Evolutionary conservation across 2,329 filamentous ascomycete genomes (phyloP), one percentile per base, ranked within the genome.

Genomic region (Trichoderma oligosporum): DNA sequence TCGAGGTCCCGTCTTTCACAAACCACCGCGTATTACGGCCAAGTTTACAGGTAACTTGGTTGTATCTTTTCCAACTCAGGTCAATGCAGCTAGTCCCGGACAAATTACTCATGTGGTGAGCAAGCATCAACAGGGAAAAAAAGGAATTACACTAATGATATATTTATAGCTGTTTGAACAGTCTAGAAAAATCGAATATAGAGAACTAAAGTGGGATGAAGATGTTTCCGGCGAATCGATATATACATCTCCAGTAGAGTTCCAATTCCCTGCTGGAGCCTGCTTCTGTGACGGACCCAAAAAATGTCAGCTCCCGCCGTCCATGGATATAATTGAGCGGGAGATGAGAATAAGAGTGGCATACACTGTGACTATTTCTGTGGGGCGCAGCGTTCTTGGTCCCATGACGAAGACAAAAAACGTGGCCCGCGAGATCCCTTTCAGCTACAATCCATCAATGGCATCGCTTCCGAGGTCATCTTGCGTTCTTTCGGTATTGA

Each of bases 11-110:
- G 20, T 35, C 42, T 56, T 56, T 48, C 53, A 56, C 29, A 56
- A 56, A 47, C 35, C 52, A 18, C 52, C 52, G 14, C 52, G 52
- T 42, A 56, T 56, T 20, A 46, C 52, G 33, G 52, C 33, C 31
- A 56, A 46, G 16, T 39, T 56, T 33, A 25, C 25, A 42, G 52
- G 52, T 35, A 22, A 22, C 39, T 35, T 54, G 51, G 31, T 36
- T 14, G 52, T 56, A 7, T 46, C 31, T n/a, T 56, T 20, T 56
- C 42, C 41, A 31, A 39, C 42, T 24, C 52, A 56, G 18, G 42
- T 47, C 38, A 56, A 56, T 9, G 52, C 31, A 4, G 33, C 52
- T 11, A 46, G 52, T 18, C 52, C 52, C 6, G 52, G 52, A 8
- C 42, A 47, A 7, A 16, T 56, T 16, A 56, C 52, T 4, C 45